Conservation (phyloP, 306 rosid genomes). For the Cucumis hystrix region DNA sequence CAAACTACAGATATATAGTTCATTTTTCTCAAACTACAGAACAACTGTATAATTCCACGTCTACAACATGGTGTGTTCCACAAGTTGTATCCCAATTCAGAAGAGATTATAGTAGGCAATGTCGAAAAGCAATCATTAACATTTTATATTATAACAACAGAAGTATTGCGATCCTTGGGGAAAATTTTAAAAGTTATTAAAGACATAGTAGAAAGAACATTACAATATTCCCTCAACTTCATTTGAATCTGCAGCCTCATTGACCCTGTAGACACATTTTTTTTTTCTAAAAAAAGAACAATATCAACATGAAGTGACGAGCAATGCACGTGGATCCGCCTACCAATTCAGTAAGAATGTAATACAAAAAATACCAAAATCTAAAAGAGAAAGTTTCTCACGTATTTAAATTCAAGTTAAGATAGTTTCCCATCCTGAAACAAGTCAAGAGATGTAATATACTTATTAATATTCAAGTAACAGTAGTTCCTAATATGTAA, state of each 20-base stretch:
- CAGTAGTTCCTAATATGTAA: background rate
- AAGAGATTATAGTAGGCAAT: conserved; percentile 2
- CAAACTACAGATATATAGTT: background rate
- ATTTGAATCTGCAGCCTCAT: conserved; percentile 43
- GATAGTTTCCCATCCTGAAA: conserved; percentile 58
- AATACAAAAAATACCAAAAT: background rate
- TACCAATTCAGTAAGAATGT: background rate
- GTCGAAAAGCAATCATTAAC: background rate
- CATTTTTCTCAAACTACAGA: background rate
- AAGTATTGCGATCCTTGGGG: background rate
- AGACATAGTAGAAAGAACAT: conserved; percentile 14
- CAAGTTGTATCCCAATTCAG: background rate
- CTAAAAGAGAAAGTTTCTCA: conserved; percentile 16
- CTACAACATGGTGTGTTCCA: background rate
- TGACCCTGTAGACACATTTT: conserved; percentile 44
- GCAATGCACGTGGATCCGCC: too few relatives aligned
- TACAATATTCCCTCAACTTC: conserved; percentile 61
- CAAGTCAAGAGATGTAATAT: conserved; percentile 6
- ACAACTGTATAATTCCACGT: background rate
- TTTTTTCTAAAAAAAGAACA: background rate
- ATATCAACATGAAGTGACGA: background rate
- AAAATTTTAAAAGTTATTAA: background rate
- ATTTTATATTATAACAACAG: background rate
- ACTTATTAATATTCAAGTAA: background rate
- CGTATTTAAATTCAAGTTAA: conserved; percentile 58